phyloP scores from a whole-genome alignment of 2,329 filamentous ascomycete genomes.

The Cryphonectria naterciae region DNA sequence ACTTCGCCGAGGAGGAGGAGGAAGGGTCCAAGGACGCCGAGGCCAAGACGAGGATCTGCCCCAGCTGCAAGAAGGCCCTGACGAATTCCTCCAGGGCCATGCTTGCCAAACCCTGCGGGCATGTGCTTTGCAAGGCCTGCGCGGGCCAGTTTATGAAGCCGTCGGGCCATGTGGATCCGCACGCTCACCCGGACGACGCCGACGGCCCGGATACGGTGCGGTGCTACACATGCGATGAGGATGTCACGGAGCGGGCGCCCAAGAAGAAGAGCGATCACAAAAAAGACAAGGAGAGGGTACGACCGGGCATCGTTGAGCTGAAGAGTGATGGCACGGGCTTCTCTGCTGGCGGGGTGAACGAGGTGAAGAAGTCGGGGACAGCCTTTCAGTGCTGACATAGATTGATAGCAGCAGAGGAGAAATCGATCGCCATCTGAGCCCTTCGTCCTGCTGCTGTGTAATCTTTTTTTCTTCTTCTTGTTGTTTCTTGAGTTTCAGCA shows the following conservation, averaged over 20 bases:
- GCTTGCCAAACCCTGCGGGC: slow-evolving; percentile 85
- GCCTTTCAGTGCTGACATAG: slow-evolving; percentile 74
- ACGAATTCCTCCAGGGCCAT: slow-evolving; percentile 83
- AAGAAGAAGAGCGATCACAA: slow-evolving; percentile 46
- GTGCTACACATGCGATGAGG: slow-evolving; percentile 87
- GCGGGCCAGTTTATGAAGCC: slow-evolving; percentile 80
- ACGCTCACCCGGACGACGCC: slow-evolving; percentile 57
- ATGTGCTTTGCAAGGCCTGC: slow-evolving; percentile 86
- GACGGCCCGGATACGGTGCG: slow-evolving; percentile 51
- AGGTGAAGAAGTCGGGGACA: slow-evolving; percentile 77
- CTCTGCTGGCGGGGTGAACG: slow-evolving; percentile 81
- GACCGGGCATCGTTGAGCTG: slow-evolving; percentile 76
- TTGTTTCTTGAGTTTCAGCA: background rate
- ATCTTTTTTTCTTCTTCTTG: background rate
- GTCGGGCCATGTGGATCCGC: slow-evolving; percentile 58
- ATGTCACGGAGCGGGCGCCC: slow-evolving; percentile 59
- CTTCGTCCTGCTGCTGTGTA: background rate
- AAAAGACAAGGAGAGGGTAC: slow-evolving; percentile 60
- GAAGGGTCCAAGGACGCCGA: slow-evolving; percentile 46
- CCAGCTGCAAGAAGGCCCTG: slow-evolving; percentile 81
- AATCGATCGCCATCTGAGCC: background rate
- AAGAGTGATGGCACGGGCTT: slow-evolving; percentile 91
- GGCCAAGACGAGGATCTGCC: slow-evolving; percentile 63
- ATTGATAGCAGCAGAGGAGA: background rate
- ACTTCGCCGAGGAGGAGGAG: slow-evolving; percentile 71